Evolutionary conservation across 805 yeast species (phyloP).

Genomic region (Maudiozyma saulgeensis): DNA sequence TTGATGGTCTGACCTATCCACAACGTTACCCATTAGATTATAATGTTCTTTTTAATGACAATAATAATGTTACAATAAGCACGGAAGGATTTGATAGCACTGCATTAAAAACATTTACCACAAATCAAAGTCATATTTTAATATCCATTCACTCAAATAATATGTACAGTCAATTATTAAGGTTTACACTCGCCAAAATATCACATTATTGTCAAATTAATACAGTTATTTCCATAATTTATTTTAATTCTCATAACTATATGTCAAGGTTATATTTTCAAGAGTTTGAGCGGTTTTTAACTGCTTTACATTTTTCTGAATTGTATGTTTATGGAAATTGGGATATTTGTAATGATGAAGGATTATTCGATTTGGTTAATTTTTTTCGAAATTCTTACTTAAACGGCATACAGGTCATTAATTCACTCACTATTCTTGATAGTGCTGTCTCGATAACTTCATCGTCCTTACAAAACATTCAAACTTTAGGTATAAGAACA

Average conservation of each 20-base stretch:
- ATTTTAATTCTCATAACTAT: conserved; percentile 16
- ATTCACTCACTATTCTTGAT: conserved; percentile 16
- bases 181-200: conserved; percentile 8
- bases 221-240: conserved; percentile 18
- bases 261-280: conserved; percentile 23
- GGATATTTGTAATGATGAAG: neutral
- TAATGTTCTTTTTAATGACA: conserved; percentile 3
- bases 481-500: neutral
- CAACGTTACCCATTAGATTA: conserved; percentile 9
- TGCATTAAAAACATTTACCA: conserved; percentile 5
- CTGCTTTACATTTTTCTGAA: conserved; percentile 15
- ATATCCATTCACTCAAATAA: conserved; percentile 17
- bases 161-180: conserved; percentile 17
- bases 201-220: conserved; percentile 4
- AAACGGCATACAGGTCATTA: conserved; percentile 12
- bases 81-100: conserved; percentile 7
- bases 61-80: conserved; percentile 9
- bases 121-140: conserved; percentile 9
- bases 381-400: conserved; percentile 19
- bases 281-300: conserved; percentile 8
- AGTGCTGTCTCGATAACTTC: neutral
- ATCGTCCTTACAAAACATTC: neutral
- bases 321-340: conserved; percentile 19
- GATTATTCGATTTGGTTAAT: conserved; percentile 17
- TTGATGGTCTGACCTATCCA: conserved; percentile 8